Base-by-base conservation (phyloP, 306 rosid genomes). In the Medicago ruthenica region DNA sequence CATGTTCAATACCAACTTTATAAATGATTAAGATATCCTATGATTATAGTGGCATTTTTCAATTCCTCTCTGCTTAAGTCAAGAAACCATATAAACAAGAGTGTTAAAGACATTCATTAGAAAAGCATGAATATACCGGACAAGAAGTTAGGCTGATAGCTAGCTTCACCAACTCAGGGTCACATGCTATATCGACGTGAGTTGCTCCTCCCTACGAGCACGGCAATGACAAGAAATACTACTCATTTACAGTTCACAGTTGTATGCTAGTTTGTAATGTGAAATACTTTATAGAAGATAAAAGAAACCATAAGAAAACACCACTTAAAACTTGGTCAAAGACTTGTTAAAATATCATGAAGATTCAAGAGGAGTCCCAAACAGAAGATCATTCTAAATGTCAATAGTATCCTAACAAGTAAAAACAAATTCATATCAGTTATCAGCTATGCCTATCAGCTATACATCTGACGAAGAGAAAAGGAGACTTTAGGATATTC, bases 141-240 rank as follows among this genome's bases (percentile, higher is more conserved):
- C 88, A 85, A 85, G 93, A 85, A 83, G 97, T 94, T 87, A 94
- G 86, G 75, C 87, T 83, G 58, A 86, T 79, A 27, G 96, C 97
- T 72, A 94, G 91, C 82, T 87, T 90, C 86, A 94, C 98, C 86
- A 94, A 81, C 82, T 88, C 96, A 0, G 97, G 93, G 71, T 94
- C 97, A 78, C 97, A 91, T 55, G 98, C 97, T 86, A 91, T 94
- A 83, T 94, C 98, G 78, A 94, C 97, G 47, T 91, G 98, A 83
- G 97, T 94, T 67, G 98, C 96, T 85, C 96, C 98, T 15, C 97
- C 98, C 96, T 91, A 75, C 12, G 64, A 41, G 50, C 67, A 54
- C 42, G 74, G 6, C 4, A 36, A 81, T 66, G 68, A 36, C 15
- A 65, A 51, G 2, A 18, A 36, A 68, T 14, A 69, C 12, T 51